Evolutionary conservation across 2,329 filamentous ascomycete genomes (phyloP).

Genomic region (Cladosporium austrohemisphaericum): DNA sequence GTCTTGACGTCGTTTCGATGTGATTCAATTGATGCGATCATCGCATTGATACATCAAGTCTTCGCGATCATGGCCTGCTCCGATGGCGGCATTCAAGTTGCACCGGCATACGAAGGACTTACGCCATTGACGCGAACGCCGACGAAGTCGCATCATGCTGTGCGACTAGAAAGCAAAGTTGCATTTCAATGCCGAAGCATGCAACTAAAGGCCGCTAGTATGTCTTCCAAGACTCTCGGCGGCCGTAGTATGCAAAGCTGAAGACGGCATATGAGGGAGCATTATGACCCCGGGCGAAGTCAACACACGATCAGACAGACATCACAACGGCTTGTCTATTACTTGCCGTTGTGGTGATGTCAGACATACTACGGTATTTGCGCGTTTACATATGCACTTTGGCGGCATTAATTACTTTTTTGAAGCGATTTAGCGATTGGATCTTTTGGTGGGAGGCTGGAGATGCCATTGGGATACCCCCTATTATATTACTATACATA

Average conservation of each 20-base stretch:
- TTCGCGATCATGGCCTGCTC: too few relatives aligned
- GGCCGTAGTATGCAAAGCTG: constrained; percentile 5
- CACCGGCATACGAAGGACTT: too few relatives aligned
- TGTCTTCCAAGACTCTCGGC: constrained; percentile 14
- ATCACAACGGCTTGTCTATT: background rate
- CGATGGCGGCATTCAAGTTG: too few relatives aligned
- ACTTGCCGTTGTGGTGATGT: too few relatives aligned
- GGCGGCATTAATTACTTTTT: too few relatives aligned
- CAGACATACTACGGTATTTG: too few relatives aligned
- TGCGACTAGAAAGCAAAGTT: background rate
- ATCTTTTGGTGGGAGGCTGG: background rate
- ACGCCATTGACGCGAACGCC: too few relatives aligned
- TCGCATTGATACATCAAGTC: background rate
- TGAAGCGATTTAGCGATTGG: constrained; percentile 4
- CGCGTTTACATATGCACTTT: too few relatives aligned
- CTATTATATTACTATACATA: background rate
- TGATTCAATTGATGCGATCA: background rate
- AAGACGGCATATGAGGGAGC: background rate
- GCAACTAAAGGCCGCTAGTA: constrained; percentile 11
- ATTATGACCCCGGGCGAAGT: background rate
- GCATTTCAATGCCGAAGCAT: constrained; percentile 8
- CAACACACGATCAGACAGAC: too few relatives aligned
- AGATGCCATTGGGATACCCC: background rate
- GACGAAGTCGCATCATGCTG: too few relatives aligned
- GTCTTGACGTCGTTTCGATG: background rate